Percentiles rank a stretch among this genome's conserved stretches.
phyloP scores from a whole-genome alignment of 2,329 filamentous ascomycete species.

The Aspergillus arachidicola region DNA sequence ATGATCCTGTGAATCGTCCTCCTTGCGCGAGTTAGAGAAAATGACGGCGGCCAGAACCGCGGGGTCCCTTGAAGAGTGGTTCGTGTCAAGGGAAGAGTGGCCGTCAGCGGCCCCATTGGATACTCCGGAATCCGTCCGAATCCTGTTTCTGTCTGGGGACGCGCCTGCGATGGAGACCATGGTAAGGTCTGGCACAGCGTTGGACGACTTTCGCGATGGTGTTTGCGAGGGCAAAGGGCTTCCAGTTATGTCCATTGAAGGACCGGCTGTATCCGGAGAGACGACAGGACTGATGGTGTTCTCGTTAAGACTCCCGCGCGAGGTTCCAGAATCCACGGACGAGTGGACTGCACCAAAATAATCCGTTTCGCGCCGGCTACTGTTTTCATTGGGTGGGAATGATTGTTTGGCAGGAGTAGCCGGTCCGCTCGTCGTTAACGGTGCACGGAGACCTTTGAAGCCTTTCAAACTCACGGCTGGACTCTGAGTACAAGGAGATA shows the following conservation, averaged over 20 bases:
- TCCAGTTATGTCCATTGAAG: conserved; percentile 39
- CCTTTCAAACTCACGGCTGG: conserved; percentile 24
- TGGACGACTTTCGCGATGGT: conserved; percentile 35
- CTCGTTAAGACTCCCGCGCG: conserved; percentile 30
- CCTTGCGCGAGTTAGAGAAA: conserved; percentile 26
- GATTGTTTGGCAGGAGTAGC: conserved; percentile 15
- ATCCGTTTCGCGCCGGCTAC: conserved; percentile 13
- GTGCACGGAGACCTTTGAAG: conserved; percentile 11
- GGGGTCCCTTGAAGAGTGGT: conserved; percentile 26
- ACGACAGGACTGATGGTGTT: conserved; percentile 38
- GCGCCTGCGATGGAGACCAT: conserved; percentile 27
- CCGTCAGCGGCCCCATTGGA: conserved; percentile 12
- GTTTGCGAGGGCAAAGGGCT: conserved; percentile 23
- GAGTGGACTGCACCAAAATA: conserved; percentile 22
- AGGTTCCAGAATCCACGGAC: conserved; percentile 18
- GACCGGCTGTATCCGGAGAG: conserved; percentile 38
- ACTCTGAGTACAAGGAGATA: conserved; percentile 41
- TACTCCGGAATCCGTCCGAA: conserved; percentile 9
- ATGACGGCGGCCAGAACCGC: conserved; percentile 32
- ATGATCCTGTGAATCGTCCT: conserved; percentile 17
- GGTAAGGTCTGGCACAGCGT: conserved; percentile 31
- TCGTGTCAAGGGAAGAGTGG: conserved; percentile 14
- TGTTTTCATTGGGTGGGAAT: conserved; percentile 10
- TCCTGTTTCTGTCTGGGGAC: conserved; percentile 17
- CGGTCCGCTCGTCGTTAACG: conserved; percentile 11